A percentile compares a stretch with the other conserved stretches of the same genome.
phyloP scores from a whole-genome alignment of 1,284 basidiomycete genomes.

The Cutaneotrichosporon mucoides region DNA sequence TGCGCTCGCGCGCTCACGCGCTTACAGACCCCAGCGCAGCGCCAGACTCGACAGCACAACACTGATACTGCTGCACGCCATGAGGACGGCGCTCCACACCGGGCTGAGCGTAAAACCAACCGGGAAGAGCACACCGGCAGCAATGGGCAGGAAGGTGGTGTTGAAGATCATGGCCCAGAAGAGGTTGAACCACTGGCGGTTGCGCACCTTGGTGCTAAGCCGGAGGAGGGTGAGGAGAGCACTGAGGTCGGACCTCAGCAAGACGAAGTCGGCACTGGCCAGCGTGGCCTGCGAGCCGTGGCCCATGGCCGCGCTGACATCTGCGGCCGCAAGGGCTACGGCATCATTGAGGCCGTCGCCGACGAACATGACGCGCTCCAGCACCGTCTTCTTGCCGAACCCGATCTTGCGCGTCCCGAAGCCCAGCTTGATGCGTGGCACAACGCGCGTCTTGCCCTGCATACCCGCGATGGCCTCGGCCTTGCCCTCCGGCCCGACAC shows the following conservation, averaged over 20 bases:
- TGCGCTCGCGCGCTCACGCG: no score
- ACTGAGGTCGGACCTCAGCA: slow-evolving; percentile 91
- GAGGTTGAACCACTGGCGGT: slow-evolving; percentile 76
- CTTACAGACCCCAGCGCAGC: slow-evolving; percentile 74
- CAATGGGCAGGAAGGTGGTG: slow-evolving; percentile 88
- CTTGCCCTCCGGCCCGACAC: slow-evolving; percentile 90
- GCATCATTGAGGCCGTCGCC: slow-evolving; percentile 99
- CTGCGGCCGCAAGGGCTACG: slow-evolving; percentile 88
- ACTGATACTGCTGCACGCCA: slow-evolving; percentile 97
- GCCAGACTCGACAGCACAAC: slow-evolving; percentile 87
- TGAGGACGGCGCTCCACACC: slow-evolving; percentile 95
- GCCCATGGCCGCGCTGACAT: slow-evolving; percentile 90
- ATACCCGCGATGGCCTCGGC: slow-evolving; percentile 48
- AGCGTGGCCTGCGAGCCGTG: slow-evolving; percentile 97
- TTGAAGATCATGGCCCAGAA: slow-evolving; percentile 94
- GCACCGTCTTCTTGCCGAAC: not conserved
- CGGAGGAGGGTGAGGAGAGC: slow-evolving; percentile 94
- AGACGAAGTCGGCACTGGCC: slow-evolving; percentile 94
- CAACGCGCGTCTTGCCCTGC: slow-evolving; percentile 5
- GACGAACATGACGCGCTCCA: slow-evolving; percentile 77
- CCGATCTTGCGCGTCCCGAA: not conserved
- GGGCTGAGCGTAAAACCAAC: slow-evolving; percentile 83
- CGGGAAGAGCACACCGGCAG: slow-evolving; percentile 93
- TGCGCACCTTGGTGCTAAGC: slow-evolving; percentile 82
- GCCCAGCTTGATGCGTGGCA: not conserved